A percentile compares a stretch with the other conserved stretches of the same genome.
phyloP scores from a whole-genome alignment of 192 early-diverging fungal species.

The Rhizophagus sp. region DNA sequence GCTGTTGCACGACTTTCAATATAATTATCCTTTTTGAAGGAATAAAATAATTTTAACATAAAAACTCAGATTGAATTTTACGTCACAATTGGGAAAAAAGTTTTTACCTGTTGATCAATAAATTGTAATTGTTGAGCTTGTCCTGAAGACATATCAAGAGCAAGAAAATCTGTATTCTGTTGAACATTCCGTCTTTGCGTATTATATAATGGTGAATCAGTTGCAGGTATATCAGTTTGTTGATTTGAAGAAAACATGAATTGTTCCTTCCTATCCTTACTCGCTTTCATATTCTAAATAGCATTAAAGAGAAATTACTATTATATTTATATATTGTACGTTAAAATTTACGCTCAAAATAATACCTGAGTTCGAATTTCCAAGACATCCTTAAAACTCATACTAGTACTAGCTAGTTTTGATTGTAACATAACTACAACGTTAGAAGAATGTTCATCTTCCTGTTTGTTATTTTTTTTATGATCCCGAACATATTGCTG shows the following conservation, averaged over 20 bases:
- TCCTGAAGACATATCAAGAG: slow-evolving; percentile 30
- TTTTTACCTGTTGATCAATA: slow-evolving; percentile 23
- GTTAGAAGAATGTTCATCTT: slow-evolving; percentile 86
- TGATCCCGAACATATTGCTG: slow-evolving; percentile 69
- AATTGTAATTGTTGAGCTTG: slow-evolving; percentile 28
- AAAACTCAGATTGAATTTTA: neutral
- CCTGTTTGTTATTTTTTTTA: slow-evolving; percentile 62
- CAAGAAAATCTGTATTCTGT: slow-evolving; percentile 32
- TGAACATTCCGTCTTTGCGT: slow-evolving; percentile 45
- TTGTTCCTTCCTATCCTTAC: slow-evolving; percentile 87
- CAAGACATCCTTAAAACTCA: slow-evolving; percentile 93
- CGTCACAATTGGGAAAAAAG: neutral
- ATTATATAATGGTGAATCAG: slow-evolving; percentile 61
- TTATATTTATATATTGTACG: neutral
- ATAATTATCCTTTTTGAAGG: slow-evolving; percentile 66
- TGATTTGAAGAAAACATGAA: slow-evolving; percentile 67
- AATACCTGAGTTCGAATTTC: slow-evolving; percentile 83
- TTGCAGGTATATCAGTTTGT: slow-evolving; percentile 39
- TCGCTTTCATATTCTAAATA: slow-evolving; percentile 83
- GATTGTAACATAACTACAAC: slow-evolving; percentile 93
- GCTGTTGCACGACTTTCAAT: slow-evolving; percentile 88
- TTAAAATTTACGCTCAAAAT: neutral
- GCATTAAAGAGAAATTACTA: neutral
- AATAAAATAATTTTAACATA: neutral
- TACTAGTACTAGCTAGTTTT: slow-evolving; percentile 86